Conservation (phyloP, 2,329 filamentous ascomycete genomes). For the Xylariaceae sp. region DNA sequence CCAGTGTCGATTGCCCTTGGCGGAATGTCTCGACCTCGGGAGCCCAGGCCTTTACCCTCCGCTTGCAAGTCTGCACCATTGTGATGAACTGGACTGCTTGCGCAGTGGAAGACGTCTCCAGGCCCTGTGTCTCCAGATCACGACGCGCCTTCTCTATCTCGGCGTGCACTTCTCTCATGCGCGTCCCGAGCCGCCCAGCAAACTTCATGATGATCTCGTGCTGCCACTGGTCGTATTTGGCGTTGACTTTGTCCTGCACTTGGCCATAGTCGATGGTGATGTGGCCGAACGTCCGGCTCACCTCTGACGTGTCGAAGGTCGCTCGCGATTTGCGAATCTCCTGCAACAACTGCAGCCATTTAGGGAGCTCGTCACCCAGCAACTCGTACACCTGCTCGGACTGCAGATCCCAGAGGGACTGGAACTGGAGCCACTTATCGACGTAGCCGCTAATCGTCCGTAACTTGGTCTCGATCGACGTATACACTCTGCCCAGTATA, state of each 20-base stretch:
- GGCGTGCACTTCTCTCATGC: slow-evolving; percentile 86
- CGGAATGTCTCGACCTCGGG: slow-evolving; percentile 95
- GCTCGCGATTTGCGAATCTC: slow-evolving; percentile 93
- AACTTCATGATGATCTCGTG: slow-evolving; percentile 95
- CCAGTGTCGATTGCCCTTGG: slow-evolving; percentile 87
- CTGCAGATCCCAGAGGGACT: slow-evolving; percentile 96
- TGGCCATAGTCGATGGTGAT: slow-evolving; percentile 97
- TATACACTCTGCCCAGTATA: slow-evolving; percentile 73
- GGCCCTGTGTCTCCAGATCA: slow-evolving; percentile 84
- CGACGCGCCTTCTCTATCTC: slow-evolving; percentile 87
- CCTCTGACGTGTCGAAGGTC: slow-evolving; percentile 96
- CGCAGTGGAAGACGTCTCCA: slow-evolving; percentile 91
- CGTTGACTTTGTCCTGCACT: slow-evolving; percentile 96
- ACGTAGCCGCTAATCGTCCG: slow-evolving; percentile 77
- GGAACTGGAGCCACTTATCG: slow-evolving; percentile 97
- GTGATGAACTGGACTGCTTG: slow-evolving; percentile 99
- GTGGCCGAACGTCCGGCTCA: slow-evolving; percentile 87
- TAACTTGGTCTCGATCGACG: slow-evolving; percentile 76
- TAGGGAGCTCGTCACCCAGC: slow-evolving; percentile 82
- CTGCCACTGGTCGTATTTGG: slow-evolving; percentile 99
- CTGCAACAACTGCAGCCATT: slow-evolving; percentile 93
- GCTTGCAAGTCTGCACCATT: slow-evolving; percentile 91
- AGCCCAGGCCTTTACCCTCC: slow-evolving; percentile 88
- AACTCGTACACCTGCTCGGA: slow-evolving; percentile 92
- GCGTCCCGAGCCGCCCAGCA: slow-evolving; percentile 76